Evolutionary conservation across 257 asterid genomes (phyloP), one percentile per base, ranked within the genome.

Genomic region (Agastache rugosa): DNA sequence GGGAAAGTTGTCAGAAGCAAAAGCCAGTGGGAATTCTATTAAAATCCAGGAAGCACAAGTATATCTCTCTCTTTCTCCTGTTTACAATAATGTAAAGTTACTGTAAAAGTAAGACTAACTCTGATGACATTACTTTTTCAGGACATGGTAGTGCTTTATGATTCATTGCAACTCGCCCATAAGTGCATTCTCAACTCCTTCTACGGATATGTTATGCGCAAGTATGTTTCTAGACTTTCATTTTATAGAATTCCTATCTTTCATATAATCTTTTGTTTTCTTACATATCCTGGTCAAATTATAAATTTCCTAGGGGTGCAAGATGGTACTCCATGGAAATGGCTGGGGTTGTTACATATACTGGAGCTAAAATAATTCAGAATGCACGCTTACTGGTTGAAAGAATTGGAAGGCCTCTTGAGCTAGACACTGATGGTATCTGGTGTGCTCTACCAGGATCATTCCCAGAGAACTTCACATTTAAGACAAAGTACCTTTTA

Each of bases 291-390:
- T 80, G 25, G 74, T 42, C 62, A 73, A 53, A 12, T 63, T 54
- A 31, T 60, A 39, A 58, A 72, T 79, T 73, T 72, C 69, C 27
- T 81, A 94, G 99, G 87, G 99, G 99, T 67, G 99, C 99, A 80
- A 87, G 99, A 82, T 94, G 99, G 99, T 94, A 92, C 82, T 94
- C 99, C 51, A 94, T 94, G 99, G 97, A 94, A 87, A 94, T 94
- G 99, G 99, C 99, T 7, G 99, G 99, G 77, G 97, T 89, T 63
- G 99, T 94, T 76, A 94, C 99, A 2, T 92, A 92, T 83, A 94
- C 99, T 37, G 99, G 99, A 37, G 97, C 99, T 45, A 92, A 94
- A 85, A 94, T 94, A 54, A 94, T 94, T 80, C 99, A 94, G 87
- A 94, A 94, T 87, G 99, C 99, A 74, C 94, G 98, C 53, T 92